A percentile compares a stretch with the other conserved stretches of the same genome.
Conservation (phyloP, 1,139 yeast genomes). For the Yueomyces sp. region DNA sequence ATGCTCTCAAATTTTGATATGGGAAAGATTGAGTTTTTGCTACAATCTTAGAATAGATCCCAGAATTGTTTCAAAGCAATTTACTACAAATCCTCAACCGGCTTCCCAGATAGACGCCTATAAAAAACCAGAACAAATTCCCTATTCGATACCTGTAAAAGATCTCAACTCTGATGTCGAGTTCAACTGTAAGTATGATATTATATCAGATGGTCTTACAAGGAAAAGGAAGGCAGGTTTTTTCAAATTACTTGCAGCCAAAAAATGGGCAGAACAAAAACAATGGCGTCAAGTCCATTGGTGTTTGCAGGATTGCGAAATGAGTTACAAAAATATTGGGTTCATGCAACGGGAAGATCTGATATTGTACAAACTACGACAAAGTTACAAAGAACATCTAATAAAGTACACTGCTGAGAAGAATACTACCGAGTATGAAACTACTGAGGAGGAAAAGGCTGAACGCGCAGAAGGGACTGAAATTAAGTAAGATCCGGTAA, state of each 20-base stretch:
- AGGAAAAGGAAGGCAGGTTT: constrained; percentile 63
- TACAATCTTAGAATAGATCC: constrained; percentile 24
- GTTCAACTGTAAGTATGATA: constrained; percentile 30
- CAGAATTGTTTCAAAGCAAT: constrained; percentile 14
- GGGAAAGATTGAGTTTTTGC: constrained; percentile 38
- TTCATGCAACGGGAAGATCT: constrained; percentile 13
- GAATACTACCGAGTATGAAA: no score
- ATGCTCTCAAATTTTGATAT: constrained; percentile 29
- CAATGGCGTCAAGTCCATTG: constrained; percentile 22
- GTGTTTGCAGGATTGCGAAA: constrained; percentile 17
- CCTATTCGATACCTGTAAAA: constrained; percentile 3
- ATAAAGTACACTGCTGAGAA: no score
- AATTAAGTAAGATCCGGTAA: no score
- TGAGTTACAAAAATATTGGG: constrained; percentile 9
- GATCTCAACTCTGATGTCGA: constrained; percentile 23
- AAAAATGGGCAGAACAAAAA: constrained; percentile 44
- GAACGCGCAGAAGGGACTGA: no score
- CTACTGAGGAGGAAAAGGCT: no score
- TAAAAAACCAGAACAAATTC: constrained; percentile 2
- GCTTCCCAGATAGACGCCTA: not conserved
- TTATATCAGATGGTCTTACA: constrained; percentile 39
- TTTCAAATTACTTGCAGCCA: constrained; percentile 68
- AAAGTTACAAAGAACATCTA: not conserved
- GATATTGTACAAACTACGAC: constrained; percentile 13
- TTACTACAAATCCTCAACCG: not conserved